Conservation (phyloP, 495 filamentous ascomycete genomes). For the Hypoxylon fuscum region DNA sequence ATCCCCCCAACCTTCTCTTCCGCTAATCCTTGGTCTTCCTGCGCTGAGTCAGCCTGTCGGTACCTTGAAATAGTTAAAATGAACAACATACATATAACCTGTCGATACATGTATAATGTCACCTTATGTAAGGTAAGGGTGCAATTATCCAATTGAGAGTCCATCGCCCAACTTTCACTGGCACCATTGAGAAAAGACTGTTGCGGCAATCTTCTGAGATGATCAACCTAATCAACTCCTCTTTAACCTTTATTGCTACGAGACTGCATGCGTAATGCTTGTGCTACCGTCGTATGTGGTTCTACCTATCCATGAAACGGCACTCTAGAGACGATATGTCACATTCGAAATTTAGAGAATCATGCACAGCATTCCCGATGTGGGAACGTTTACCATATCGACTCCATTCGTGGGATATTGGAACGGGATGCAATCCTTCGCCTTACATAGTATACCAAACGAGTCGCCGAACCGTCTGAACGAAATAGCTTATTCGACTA, state of each 20-base stretch:
- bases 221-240: not conserved
- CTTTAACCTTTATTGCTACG: not conserved
- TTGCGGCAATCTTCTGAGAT: not conserved
- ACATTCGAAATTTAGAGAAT: not conserved
- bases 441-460: not conserved
- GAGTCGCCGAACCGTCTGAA: not conserved
- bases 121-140: not conserved
- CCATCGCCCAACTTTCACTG: too few relatives aligned
- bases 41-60: too few relatives aligned
- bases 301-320: not conserved
- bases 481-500: not conserved
- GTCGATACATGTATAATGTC: not conserved
- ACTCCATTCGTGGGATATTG: not conserved
- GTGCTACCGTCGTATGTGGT: not conserved
- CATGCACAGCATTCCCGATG: not conserved
- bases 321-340: not conserved
- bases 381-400: not conserved
- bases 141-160: not conserved
- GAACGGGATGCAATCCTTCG: conserved; percentile 3
- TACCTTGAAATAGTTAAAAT: not conserved
- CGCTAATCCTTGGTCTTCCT: not conserved
- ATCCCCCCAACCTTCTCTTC: not conserved
- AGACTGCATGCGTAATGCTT: not conserved
- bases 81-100: not conserved
- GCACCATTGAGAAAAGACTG: not conserved